phyloP scores from a whole-genome alignment of 352 stramenopile species.

The Pythium biforme region DNA sequence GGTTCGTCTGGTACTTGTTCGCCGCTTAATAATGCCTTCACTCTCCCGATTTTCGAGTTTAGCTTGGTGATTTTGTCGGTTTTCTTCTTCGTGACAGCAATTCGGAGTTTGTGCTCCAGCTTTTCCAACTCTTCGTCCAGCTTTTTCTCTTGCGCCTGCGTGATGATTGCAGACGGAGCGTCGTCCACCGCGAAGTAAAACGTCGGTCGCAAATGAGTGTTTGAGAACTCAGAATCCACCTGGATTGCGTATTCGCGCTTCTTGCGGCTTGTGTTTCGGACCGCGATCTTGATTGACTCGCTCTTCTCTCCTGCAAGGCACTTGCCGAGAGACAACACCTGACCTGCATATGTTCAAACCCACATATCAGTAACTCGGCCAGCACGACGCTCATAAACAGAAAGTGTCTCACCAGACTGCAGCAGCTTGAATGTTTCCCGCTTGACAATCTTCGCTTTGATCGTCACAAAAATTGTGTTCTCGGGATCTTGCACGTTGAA shows the following conservation, averaged over 20 bases:
- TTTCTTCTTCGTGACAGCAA: constrained; percentile 90
- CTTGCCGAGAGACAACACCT: constrained; percentile 83
- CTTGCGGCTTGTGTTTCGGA: constrained; percentile 88
- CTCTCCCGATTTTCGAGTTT: constrained; percentile 77
- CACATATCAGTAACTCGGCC: neutral
- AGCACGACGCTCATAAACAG: neutral
- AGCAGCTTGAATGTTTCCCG: constrained; percentile 89
- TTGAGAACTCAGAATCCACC: constrained; percentile 69
- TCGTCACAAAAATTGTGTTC: constrained; percentile 86
- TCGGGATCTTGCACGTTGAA: constrained; percentile 88
- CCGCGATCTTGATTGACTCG: constrained; percentile 80
- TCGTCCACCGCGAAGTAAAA: constrained; percentile 87
- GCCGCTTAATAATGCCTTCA: constrained; percentile 75
- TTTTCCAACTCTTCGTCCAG: constrained; percentile 89
- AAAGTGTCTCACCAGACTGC: constrained; percentile 60
- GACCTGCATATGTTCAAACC: constrained; percentile 36
- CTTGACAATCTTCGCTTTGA: constrained; percentile 89
- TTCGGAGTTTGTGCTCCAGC: constrained; percentile 87
- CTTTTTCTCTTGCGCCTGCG: constrained; percentile 89
- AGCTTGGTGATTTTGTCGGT: constrained; percentile 85
- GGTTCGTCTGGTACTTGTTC: constrained; percentile 63
- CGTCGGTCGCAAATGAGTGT: constrained; percentile 59
- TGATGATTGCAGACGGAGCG: constrained; percentile 78
- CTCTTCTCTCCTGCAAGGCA: constrained; percentile 82
- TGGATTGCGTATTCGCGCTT: constrained; percentile 88